These are phyloP conservation scores for Dimargaris xerosporica DNA, from an alignment of 192 early-diverging fungal genomes.

Conservation along the genomic window DNA sequence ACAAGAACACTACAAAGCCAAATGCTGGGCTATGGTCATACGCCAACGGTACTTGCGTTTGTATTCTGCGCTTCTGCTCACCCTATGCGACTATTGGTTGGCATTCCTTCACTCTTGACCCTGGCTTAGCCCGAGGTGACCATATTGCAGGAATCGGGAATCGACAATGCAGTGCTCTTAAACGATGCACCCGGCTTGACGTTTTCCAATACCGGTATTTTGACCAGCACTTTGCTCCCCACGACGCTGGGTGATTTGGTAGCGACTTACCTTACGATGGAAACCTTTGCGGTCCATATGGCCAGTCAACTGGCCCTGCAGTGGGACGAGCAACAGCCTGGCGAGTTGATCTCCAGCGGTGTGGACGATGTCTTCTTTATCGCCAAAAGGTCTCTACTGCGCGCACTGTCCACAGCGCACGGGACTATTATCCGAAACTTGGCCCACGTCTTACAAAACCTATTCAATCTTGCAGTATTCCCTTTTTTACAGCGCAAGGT, in stretches of 20 bases:
- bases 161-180: not conserved
- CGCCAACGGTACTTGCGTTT: no score
- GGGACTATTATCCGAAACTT: slow-evolving; percentile 51
- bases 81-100: no score
- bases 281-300: slow-evolving; percentile 9
- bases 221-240: not conserved
- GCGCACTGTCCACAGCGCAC: slow-evolving; percentile 59
- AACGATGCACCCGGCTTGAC: not conserved
- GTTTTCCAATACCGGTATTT: not conserved
- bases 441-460: slow-evolving; percentile 43
- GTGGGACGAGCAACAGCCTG: slow-evolving; percentile 32
- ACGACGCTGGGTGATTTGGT: slow-evolving; percentile 2
- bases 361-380: slow-evolving; percentile 96
- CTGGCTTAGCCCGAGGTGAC: not conserved
- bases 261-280: slow-evolving; percentile 20
- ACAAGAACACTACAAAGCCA: no score
- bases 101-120: no score
- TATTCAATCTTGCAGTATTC: slow-evolving; percentile 17
- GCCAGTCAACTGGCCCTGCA: slow-evolving; percentile 16
- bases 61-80: no score
- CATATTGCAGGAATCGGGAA: no score
- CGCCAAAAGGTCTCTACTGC: slow-evolving; percentile 51
- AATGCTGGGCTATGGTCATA: no score
- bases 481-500: slow-evolving; percentile 13
- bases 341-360: slow-evolving; percentile 35